These are phyloP conservation scores for Fusarium sublunatum DNA, from an alignment of 2,329 filamentous ascomycete species.

Conservation along the genomic window DNA sequence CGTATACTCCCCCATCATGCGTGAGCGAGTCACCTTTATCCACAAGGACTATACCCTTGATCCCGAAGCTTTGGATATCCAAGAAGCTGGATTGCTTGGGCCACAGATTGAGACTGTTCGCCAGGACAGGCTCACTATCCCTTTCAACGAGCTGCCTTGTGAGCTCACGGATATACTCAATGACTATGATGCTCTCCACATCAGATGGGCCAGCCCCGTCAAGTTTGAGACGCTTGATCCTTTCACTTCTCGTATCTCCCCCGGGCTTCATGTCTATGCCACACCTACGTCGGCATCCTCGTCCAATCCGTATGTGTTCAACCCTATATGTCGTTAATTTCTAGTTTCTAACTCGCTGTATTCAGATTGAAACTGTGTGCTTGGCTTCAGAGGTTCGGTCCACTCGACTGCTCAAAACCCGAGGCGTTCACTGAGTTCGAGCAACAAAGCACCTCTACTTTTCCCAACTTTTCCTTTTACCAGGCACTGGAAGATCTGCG, in stretches of 20 bases:
- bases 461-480: slow-evolving; percentile 76
- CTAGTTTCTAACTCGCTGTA: slow-evolving; percentile 7
- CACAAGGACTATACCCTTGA: slow-evolving; percentile 74
- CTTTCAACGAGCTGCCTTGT: slow-evolving; percentile 76
- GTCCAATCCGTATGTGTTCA: slow-evolving; percentile 39
- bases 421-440: slow-evolving; percentile 69
- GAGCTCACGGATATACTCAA: slow-evolving; percentile 73
- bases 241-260: slow-evolving; percentile 78
- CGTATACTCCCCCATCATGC: slow-evolving; percentile 62
- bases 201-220: slow-evolving; percentile 77
- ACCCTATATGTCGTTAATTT: background rate
- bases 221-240: slow-evolving; percentile 72
- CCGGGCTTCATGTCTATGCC: slow-evolving; percentile 85
- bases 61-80: slow-evolving; percentile 70
- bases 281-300: slow-evolving; percentile 60
- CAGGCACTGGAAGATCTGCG: slow-evolving; percentile 69
- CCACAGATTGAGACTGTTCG: slow-evolving; percentile 72
- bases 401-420: slow-evolving; percentile 62
- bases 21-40: slow-evolving; percentile 83
- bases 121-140: slow-evolving; percentile 82
- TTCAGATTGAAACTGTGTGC: slow-evolving; percentile 65
- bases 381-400: slow-evolving; percentile 68
- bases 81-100: slow-evolving; percentile 64
- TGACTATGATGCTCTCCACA: slow-evolving; percentile 76
- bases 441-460: slow-evolving; percentile 48